Conservation (phyloP, 768 basidiomycete species). For the Astraeus odoratus region DNA sequence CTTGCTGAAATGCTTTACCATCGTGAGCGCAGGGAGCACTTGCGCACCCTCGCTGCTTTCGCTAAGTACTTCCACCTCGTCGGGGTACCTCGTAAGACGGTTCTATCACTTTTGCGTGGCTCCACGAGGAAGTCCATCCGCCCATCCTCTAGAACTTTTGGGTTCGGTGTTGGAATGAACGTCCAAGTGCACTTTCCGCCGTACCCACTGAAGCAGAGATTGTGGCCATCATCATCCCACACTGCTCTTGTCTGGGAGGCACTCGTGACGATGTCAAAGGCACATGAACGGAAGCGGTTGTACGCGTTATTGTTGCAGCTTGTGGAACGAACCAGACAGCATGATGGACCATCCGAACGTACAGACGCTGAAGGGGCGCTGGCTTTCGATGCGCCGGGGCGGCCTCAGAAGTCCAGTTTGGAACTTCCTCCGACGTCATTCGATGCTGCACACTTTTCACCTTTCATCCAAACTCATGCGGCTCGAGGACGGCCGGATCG, state of each 20-base stretch:
- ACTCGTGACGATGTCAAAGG: slow-evolving; percentile 17
- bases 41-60: slow-evolving; percentile 36
- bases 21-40: slow-evolving; percentile 11
- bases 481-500: slow-evolving; percentile 20
- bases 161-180: neutral
- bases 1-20: slow-evolving; percentile 26
- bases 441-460: slow-evolving; percentile 41
- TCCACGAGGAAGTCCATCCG: slow-evolving; percentile 4
- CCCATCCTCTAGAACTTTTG: neutral
- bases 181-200: neutral
- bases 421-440: slow-evolving; percentile 22
- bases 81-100: slow-evolving; percentile 41
- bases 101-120: slow-evolving; percentile 11
- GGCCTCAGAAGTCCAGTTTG: slow-evolving; percentile 2
- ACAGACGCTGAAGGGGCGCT: slow-evolving; percentile 3
- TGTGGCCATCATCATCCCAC: slow-evolving; percentile 29
- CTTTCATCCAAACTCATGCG: slow-evolving; percentile 43
- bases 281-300: slow-evolving; percentile 26
- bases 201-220: slow-evolving; percentile 7
- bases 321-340: slow-evolving; percentile 7
- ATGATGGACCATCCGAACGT: neutral
- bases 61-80: slow-evolving; percentile 42
- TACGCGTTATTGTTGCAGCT: slow-evolving; percentile 38
- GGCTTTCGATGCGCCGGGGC: slow-evolving; percentile 1
- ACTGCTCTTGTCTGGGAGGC: slow-evolving; percentile 31